Evolutionary conservation across 805 yeast species (phyloP).

Genomic region (Metschnikowia hibisci): DNA sequence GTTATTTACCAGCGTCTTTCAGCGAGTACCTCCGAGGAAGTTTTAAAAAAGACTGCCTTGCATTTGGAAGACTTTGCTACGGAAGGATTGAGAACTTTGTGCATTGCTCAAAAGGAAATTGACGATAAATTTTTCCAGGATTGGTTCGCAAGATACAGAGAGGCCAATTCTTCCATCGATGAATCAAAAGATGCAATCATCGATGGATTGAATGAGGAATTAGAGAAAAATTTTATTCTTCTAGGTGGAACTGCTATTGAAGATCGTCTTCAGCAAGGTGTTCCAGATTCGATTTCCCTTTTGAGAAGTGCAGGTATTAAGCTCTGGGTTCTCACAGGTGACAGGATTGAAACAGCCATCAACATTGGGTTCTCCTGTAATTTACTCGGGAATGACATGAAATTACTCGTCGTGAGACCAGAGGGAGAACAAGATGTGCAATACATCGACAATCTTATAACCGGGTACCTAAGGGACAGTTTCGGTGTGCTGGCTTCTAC

Average conservation of each 20-base stretch:
- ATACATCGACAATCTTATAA: slow-evolving; percentile 37
- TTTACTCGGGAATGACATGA: slow-evolving; percentile 63
- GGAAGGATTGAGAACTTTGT: slow-evolving; percentile 75
- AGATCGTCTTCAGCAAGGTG: slow-evolving; percentile 74
- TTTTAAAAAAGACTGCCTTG: slow-evolving; percentile 54
- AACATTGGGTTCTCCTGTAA: slow-evolving; percentile 80
- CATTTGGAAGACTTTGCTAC: slow-evolving; percentile 67
- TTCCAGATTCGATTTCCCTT: slow-evolving; percentile 66
- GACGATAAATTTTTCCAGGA: slow-evolving; percentile 40
- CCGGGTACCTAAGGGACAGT: slow-evolving; percentile 44
- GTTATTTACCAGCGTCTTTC: slow-evolving; percentile 48
- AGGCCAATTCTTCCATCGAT: slow-evolving; percentile 54
- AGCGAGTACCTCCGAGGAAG: slow-evolving; percentile 39
- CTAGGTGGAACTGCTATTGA: slow-evolving; percentile 83
- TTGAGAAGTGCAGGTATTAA: slow-evolving; percentile 72
- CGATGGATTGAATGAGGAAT: slow-evolving; percentile 51
- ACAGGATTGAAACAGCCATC: slow-evolving; percentile 78
- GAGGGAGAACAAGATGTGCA: slow-evolving; percentile 33
- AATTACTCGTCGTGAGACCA: slow-evolving; percentile 59
- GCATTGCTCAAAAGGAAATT: slow-evolving; percentile 58
- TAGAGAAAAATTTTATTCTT: slow-evolving; percentile 54
- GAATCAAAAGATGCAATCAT: slow-evolving; percentile 55
- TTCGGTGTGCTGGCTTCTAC: slow-evolving; percentile 53
- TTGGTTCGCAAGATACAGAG: slow-evolving; percentile 55
- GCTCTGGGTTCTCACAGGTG: slow-evolving; percentile 82